Evolutionary conservation across 805 yeast species (phyloP), one percentile per base, ranked within the genome.

Genomic region (Saccharomycopsis vini): DNA sequence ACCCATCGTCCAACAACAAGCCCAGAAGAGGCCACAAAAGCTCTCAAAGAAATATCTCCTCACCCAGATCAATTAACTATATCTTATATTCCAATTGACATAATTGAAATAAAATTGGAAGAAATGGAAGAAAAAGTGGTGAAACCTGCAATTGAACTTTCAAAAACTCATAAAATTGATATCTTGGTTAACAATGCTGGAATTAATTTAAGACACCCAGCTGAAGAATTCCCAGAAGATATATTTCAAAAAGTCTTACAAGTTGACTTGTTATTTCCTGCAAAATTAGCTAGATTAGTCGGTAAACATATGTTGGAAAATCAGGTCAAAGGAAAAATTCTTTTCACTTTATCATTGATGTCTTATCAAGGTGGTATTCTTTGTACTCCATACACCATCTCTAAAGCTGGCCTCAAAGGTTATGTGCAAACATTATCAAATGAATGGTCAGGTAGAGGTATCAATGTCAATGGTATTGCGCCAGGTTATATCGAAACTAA

Each of bases 121-220:
- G 62, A 60, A 2, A 44, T 62, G 18, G 62, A 60, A 31, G 54
- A 50, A 4, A 40, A 40, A 15, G 52, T 69, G n/a, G 55, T 62
- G 5, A 42, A 45, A 5, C 59, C 58, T 32, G 64, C 68, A 1
- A 45, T 62, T 33, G 50, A 50, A 22, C 41, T 56, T 15, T 61
- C 66, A 5, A 54, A 54, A 9, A 52, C 58, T 13, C 60, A 61
- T 2, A 42, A 58, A 38, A 58, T 68, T 28, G 70, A 70, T 50
- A 59, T 68, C 28, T 58, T 69, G 42, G 51, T 69, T 45, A 69
- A 69, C 53, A 66, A 68, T 45, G 73, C 72, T 23, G 73, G 74
- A 4, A 61, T 66, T 42, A 58, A 56, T 32, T 49, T 61, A 35
- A 50, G 71, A 28, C 47, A 47, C 19, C 54, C 62, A 1, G 57